Base-by-base conservation (phyloP, 129 eudicot genomes). In the Flaveria ramosissima region DNA sequence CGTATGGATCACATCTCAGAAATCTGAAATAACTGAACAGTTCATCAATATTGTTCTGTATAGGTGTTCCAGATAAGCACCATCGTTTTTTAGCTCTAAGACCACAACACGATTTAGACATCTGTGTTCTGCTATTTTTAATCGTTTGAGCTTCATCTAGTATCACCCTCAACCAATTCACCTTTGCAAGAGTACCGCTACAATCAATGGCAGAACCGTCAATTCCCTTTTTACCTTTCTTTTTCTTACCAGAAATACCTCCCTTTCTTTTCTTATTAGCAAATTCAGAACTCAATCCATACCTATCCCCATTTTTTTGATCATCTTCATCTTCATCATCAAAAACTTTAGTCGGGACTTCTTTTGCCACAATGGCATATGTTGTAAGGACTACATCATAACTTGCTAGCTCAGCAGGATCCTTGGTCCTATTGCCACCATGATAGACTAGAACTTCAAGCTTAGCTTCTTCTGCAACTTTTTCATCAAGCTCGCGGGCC, bases 101-200 rank as follows among this genome's bases (percentile, higher is more conserved):
- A 68, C 98, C 96, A 70, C 92, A 88, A 79, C 98, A 94, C 3
- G 98, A 96, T 86, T 92, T 84, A 60, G 98, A 87, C 75, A 92
- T 87, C 76, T 72, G 92, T 12, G 97, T 94, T 85, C 97, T 86
- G 78, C 91, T 92, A 77, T 94, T 94, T 53, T 94, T 94, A 43
- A 91, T 94, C n/a, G 96, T 94, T 83, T 94, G 98, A 61, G 97
- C 95, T 87, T 94, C 98, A 87, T 93, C 98, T 65, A 93, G 65
- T 53, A 93, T 86, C 76, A 93, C 97, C 83, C 98, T 81, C 23
- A 73, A 79, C 98, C 98, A 93, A 61, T 78, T 78, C 57, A 93
- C 98, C 65, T 74, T 91, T 41, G 93, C 97, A 86, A 94, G 87
- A 46, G 98, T 78, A 53, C 98, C 98, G 70, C 88, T 78, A 78